phyloP scores from a whole-genome alignment of 2,329 filamentous ascomycete genomes.

The Claviceps purpurea region DNA sequence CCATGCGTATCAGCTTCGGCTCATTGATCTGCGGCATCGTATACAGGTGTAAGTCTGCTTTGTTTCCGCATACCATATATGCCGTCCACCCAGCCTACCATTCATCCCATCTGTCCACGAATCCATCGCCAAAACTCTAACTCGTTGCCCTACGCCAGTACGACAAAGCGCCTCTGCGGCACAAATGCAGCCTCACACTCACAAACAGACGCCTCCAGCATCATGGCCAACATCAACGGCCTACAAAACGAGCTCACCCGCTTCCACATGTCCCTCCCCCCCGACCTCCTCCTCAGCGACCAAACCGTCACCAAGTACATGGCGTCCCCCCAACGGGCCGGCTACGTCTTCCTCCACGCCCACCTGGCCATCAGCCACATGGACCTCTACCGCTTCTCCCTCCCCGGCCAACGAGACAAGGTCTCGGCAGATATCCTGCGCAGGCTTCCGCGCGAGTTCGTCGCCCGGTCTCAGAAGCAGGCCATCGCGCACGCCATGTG shows the following conservation, averaged over 20 bases:
- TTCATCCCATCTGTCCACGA: background rate
- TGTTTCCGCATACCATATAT: background rate
- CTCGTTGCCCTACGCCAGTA: constrained; percentile 7
- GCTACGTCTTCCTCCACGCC: constrained; percentile 25
- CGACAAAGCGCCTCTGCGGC: constrained; percentile 15
- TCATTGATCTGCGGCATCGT: constrained; percentile 23
- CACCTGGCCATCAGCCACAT: constrained; percentile 23
- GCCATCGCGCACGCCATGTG: constrained; percentile 25
- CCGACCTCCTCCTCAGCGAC: constrained; percentile 20
- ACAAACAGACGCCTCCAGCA: constrained; percentile 21
- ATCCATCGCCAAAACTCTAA: background rate
- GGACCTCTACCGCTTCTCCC: constrained; percentile 25
- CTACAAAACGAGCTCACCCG: constrained; percentile 25
- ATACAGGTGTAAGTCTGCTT: constrained; percentile 19
- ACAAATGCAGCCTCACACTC: constrained; percentile 8
- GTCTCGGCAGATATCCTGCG: constrained; percentile 19
- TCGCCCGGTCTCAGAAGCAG: constrained; percentile 23
- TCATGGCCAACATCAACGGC: constrained; percentile 23
- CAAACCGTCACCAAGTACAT: constrained; percentile 20
- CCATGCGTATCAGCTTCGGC: constrained; percentile 22
- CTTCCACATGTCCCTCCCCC: constrained; percentile 22
- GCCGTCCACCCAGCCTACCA: background rate
- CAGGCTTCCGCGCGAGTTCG: constrained; percentile 22
- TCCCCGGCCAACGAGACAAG: constrained; percentile 22
- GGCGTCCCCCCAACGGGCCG: constrained; percentile 16